These are phyloP conservation scores for Physaria fendleri DNA, from an alignment of 345 rosid species.

Conservation along the genomic window DNA sequence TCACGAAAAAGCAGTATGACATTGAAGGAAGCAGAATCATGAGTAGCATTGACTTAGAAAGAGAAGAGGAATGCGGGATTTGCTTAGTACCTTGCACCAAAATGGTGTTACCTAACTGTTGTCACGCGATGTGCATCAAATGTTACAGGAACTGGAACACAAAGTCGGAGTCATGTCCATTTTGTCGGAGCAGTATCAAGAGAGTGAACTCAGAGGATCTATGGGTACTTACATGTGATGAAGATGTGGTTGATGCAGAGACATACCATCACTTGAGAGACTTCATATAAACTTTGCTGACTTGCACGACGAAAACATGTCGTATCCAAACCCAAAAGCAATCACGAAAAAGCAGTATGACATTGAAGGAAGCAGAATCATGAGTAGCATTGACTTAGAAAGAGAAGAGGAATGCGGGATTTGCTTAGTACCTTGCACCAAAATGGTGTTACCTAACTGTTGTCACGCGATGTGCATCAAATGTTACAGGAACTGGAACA, in stretches of 20 bases:
- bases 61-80: conserved; percentile 97
- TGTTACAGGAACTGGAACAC: conserved; percentile 94
- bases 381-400: conserved; percentile 45
- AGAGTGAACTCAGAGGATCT: conserved; percentile 92
- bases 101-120: conserved; percentile 87
- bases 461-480: conserved; percentile 97
- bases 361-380: conserved; percentile 35
- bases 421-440: conserved; percentile 93
- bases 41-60: conserved; percentile 49
- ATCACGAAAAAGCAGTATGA: conserved; percentile 38
- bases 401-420: conserved; percentile 98
- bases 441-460: conserved; percentile 86
- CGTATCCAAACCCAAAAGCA: conserved; percentile 26
- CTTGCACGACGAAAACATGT: conserved; percentile 29
- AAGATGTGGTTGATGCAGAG: conserved; percentile 74
- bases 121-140: conserved; percentile 95
- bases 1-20: conserved; percentile 38
- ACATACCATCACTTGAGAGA: conserved; percentile 57
- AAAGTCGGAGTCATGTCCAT: conserved; percentile 92
- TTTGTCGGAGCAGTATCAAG: conserved; percentile 89
- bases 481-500: conserved; percentile 94
- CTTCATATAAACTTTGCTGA: conserved; percentile 53
- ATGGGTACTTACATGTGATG: conserved; percentile 87
- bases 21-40: conserved; percentile 35
- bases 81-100: conserved; percentile 96